Base-by-base conservation (phyloP, 192 early-diverging fungal species). In the Phlyctochytrium bullatum region DNA sequence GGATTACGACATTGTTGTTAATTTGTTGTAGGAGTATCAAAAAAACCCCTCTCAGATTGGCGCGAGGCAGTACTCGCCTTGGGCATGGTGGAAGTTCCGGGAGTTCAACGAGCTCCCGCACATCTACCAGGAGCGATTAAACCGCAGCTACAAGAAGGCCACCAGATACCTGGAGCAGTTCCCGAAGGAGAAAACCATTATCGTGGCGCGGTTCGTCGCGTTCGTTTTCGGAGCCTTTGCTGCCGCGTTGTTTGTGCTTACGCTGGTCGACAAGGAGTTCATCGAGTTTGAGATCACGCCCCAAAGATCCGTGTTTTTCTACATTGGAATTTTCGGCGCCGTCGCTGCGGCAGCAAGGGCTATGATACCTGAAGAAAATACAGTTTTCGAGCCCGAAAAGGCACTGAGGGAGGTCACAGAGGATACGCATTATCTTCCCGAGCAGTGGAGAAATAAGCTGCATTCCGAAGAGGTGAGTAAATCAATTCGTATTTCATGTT, bases 31-130 rank as follows among this genome's bases (percentile, higher is more conserved):
- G 76, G 77, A 83, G 36, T 65, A 61, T 59, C 77, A 65, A 75
- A 92, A 90, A 67, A 92, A 95, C 63, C 97, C 97, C 0, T 84
- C 89, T 27, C 79, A 86, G 25, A 76, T 98, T 35, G 86, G 83
- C 10, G 89, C 89, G 23, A 87, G 98, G 34, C 79, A 83, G 6
- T 99, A 94, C 63, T 88, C 94, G 0, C 89, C 89, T 4, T 84
- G 91, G 59, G 96, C 96, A 2, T 79, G 83, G 30, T 98, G 92
- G 93, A 92, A 91, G 73, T 92, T 98, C 65, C 88, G 96, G 59
- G 94, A 97, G 78, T 98, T 98, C 69, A 98, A 99, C 76, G 98
- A 99, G 72, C 81, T 98, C 23, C 93, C 95, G 0, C 95, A 99
- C 73, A 64, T 90, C 23, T 95, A 97, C 71, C 74, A 89, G 33